Percentiles rank a stretch among this genome's conserved stretches.
phyloP scores from a whole-genome alignment of 345 rosid species.

The Euphorbia lathyris region DNA sequence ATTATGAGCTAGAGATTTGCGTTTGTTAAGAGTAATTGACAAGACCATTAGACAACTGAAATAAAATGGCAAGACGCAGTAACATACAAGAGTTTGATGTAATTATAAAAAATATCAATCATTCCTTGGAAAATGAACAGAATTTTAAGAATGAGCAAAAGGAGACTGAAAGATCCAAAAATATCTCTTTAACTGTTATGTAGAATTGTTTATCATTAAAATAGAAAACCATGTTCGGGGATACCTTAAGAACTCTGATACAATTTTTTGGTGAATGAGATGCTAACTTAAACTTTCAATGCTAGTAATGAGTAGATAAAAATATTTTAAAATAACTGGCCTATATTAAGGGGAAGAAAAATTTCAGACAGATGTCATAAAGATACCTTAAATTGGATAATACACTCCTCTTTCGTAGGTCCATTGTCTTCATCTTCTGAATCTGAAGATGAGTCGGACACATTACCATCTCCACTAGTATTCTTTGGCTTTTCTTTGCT shows the following conservation, averaged over 20 bases:
- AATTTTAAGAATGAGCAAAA: background rate
- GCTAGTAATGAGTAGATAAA: background rate
- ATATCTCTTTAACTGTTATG: background rate
- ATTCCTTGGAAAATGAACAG: background rate
- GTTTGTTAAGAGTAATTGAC: background rate
- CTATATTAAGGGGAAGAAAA: background rate
- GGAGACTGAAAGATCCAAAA: background rate
- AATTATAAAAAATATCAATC: background rate
- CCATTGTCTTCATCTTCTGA: slow-evolving; percentile 87
- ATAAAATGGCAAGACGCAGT: background rate
- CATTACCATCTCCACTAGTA: slow-evolving; percentile 57
- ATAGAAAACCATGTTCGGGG: background rate
- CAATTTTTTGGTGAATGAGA: background rate
- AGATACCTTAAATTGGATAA: slow-evolving; percentile 76
- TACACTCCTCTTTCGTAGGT: slow-evolving; percentile 82
- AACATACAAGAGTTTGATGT: background rate
- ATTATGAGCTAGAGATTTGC: background rate
- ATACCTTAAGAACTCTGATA: background rate
- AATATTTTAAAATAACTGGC: background rate
- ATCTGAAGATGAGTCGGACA: slow-evolving; percentile 87
- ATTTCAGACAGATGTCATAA: background rate
- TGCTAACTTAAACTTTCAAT: background rate
- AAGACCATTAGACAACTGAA: background rate
- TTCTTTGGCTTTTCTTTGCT: slow-evolving; percentile 65
- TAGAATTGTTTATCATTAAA: background rate